Evolutionary conservation across 768 basidiomycete species (phyloP).

Genomic region (Tylopilus rubrobrunneus): DNA sequence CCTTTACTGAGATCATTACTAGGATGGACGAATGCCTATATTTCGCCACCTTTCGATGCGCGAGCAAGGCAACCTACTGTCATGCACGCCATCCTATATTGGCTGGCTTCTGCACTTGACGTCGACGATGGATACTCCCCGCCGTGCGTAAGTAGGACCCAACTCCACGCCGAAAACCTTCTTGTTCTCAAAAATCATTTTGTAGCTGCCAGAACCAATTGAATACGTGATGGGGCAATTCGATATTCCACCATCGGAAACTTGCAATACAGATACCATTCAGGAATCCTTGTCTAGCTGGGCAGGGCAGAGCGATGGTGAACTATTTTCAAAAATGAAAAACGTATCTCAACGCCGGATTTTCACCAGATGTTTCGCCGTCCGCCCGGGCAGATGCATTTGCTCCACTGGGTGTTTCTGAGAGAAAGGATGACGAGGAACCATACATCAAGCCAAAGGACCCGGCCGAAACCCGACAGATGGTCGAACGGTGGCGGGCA

Average conservation of each 20-base stretch:
- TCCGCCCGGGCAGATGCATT: constrained; percentile 18
- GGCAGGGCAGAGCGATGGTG: constrained; percentile 29
- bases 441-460: constrained; percentile 24
- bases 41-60: constrained; percentile 42
- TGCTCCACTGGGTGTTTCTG: constrained; percentile 18
- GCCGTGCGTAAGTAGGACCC: constrained; percentile 18
- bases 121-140: constrained; percentile 28
- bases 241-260: constrained; percentile 20
- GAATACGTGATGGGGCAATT: constrained; percentile 30
- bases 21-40: constrained; percentile 56
- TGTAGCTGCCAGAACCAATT: constrained; percentile 31
- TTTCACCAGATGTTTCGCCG: constrained; percentile 18
- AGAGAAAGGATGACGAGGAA: constrained; percentile 17
- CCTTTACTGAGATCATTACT: neutral
- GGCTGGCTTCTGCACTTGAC: constrained; percentile 50
- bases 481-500: constrained; percentile 32
- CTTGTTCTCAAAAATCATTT: neutral
- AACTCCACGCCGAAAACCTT: neutral
- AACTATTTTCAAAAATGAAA: neutral
- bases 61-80: constrained; percentile 45
- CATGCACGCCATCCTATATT: constrained; percentile 50
- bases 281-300: constrained; percentile 31
- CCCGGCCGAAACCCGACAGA: constrained; percentile 20
- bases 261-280: constrained; percentile 12
- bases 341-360: neutral